These are phyloP conservation scores for Saccharum spontaneum DNA, from an alignment of 176 grass and related monocot genomes.

Conservation along the genomic window DNA sequence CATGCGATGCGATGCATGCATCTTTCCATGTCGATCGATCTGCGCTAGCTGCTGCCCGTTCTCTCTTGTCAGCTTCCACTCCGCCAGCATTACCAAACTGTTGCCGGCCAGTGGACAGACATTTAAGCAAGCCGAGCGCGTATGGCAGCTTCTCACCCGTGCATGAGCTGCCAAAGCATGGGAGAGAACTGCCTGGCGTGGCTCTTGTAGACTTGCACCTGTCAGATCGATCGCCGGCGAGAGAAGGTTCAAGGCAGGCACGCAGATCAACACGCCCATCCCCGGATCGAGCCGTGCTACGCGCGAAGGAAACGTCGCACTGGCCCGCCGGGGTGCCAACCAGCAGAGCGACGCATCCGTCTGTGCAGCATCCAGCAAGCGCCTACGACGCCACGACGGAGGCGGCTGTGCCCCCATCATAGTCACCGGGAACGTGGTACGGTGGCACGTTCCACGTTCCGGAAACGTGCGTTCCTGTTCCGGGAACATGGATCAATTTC, in stretches of 20 bases:
- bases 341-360: background rate
- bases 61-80: constrained; percentile 30
- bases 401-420: background rate
- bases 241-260: background rate
- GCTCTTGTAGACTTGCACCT: background rate
- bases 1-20: background rate
- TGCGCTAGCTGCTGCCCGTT: background rate
- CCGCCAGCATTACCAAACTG: constrained; percentile 23
- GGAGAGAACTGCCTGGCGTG: background rate
- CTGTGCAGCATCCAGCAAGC: background rate
- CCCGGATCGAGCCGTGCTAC: background rate
- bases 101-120: constrained; percentile 22
- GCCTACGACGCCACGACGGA: background rate
- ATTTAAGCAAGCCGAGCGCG: background rate
- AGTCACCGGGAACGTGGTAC: no score
- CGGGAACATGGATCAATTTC: no score
- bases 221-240: background rate
- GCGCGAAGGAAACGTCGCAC: constrained; percentile 14
- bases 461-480: no score
- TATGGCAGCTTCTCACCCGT: constrained; percentile 15
- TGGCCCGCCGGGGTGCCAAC: background rate
- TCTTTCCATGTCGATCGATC: constrained; percentile 3
- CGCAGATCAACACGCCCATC: background rate
- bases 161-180: constrained; percentile 28
- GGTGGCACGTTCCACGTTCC: no score